Evolutionary conservation across 2,329 filamentous ascomycete genomes (phyloP), one percentile per base, ranked within the genome.

Genomic region (Fusarium coicis): DNA sequence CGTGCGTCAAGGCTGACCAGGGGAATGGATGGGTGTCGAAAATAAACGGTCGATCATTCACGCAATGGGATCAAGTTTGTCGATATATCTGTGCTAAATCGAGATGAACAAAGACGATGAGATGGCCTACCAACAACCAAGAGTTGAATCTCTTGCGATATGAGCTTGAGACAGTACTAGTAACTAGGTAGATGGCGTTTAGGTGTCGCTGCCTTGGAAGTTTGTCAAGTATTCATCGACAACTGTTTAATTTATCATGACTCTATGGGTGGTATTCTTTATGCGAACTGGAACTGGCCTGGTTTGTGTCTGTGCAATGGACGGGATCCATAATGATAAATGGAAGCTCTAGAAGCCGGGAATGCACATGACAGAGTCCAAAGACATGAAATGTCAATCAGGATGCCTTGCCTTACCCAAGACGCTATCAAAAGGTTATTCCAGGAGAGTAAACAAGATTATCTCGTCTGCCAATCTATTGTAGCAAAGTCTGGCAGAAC

Each of bases 251-350:
- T 70, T 70, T 49, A 30, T 34, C 32, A 53, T 70, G 40, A 40
- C 66, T 63, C 36, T 53, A 57, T 36, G 32, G 47, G 61, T 70
- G 44, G 65, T 68, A 63, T 64, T 70, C 66, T 49, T 77, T 77
- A 77, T 77, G 75, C 76, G 74, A 73, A 73, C 60, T 39, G 64
- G 66, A 68, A 57, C 50, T 47, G 59, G 18, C 36, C 54, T 63
- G 68, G 66, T 66, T 76, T 70, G 70, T 75, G 75, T 72, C 73
- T 75, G 72, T 71, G 75, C 70, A 64, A 50, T 50, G 42, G 42
- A 73, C 63, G 66, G 55, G 55, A 71, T 68, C 68, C 64, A 70
- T 56, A 44, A 49, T 15, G 44, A 39, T 60, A 40, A 62, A 59
- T 62, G 57, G 58, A 39, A 70, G 46, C 63, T 72, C 59, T 64